Evolutionary conservation across 441 rosid species (phyloP).

Genomic region (Geranium incanum): DNA sequence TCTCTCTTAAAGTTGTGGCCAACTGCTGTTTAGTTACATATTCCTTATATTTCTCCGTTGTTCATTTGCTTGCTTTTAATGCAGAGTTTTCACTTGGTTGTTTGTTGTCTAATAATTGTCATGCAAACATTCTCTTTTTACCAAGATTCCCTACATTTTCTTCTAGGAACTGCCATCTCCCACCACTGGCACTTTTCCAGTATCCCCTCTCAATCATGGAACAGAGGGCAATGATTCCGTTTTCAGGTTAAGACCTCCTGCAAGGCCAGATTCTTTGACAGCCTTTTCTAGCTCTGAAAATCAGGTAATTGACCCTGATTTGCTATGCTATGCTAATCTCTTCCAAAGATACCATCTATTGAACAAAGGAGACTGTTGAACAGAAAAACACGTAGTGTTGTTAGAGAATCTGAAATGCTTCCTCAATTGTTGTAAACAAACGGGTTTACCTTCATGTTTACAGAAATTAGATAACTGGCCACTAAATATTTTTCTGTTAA

Average conservation of each 20-base stretch:
- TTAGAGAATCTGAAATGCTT: no score
- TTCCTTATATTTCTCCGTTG: no score
- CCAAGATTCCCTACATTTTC: background rate
- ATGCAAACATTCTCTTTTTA: background rate
- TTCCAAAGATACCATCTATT: background rate
- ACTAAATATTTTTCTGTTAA: no score
- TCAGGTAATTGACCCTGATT: conserved; percentile 30
- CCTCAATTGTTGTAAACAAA: no score
- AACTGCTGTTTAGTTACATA: no score
- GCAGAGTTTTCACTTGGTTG: no score
- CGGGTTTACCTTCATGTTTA: no score
- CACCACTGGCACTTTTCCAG: conserved; percentile 45
- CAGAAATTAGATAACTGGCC: no score
- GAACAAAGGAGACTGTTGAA: background rate
- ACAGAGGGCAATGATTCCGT: conserved; percentile 17
- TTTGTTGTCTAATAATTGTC: background rate
- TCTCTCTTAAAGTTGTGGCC: background rate
- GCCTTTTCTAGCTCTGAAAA: conserved; percentile 24
- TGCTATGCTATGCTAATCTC: background rate
- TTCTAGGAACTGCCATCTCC: conserved; percentile 38
- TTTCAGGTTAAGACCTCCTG: conserved; percentile 26
- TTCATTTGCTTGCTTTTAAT: no score
- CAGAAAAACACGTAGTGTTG: background rate
- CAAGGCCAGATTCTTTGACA: conserved; percentile 19
- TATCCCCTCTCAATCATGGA: conserved; percentile 25